These are phyloP conservation scores for Volutella citrinella DNA, from an alignment of 2,329 filamentous ascomycete genomes.

Conservation along the genomic window DNA sequence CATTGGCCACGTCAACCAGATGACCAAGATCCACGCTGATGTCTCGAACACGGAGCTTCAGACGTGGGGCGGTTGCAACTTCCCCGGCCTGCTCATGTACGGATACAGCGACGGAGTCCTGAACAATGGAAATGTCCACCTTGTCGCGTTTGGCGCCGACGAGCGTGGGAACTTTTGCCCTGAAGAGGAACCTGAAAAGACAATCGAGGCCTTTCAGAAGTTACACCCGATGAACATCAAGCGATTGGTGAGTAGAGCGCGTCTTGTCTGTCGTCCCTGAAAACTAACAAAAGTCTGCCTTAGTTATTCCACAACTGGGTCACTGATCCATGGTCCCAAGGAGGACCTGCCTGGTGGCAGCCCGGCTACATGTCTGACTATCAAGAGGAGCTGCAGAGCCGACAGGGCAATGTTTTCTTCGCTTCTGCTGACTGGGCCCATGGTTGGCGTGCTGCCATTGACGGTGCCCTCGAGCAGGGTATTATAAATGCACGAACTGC, in stretches of 20 bases:
- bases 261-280: too few species aligned
- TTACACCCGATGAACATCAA: constrained; percentile 15
- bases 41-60: constrained; percentile 14
- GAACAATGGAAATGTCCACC: constrained; percentile 9
- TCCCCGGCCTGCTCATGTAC: constrained; percentile 13
- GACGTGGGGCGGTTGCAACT: constrained; percentile 14
- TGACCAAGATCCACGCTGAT: constrained; percentile 18
- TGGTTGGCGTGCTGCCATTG: constrained; percentile 26
- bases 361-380: constrained; percentile 24
- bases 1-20: constrained; percentile 17
- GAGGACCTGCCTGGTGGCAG: constrained; percentile 16
- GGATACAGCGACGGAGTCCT: constrained; percentile 11
- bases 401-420: constrained; percentile 24
- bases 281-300: not conserved
- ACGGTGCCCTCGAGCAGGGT: constrained; percentile 25
- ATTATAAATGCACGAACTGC: constrained; percentile 8
- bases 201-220: constrained; percentile 7
- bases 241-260: constrained; percentile 8
- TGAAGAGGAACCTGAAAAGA: constrained; percentile 9
- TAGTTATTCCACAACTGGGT: constrained; percentile 22
- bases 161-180: constrained; percentile 8
- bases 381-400: constrained; percentile 21
- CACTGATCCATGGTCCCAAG: constrained; percentile 21
- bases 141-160: constrained; percentile 11
- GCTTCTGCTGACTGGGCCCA: constrained; percentile 25